A percentile compares a stretch with the other conserved stretches of the same genome.
phyloP scores from a whole-genome alignment of 352 stramenopile genomes.

The Phytophthora fragariaefolia region DNA sequence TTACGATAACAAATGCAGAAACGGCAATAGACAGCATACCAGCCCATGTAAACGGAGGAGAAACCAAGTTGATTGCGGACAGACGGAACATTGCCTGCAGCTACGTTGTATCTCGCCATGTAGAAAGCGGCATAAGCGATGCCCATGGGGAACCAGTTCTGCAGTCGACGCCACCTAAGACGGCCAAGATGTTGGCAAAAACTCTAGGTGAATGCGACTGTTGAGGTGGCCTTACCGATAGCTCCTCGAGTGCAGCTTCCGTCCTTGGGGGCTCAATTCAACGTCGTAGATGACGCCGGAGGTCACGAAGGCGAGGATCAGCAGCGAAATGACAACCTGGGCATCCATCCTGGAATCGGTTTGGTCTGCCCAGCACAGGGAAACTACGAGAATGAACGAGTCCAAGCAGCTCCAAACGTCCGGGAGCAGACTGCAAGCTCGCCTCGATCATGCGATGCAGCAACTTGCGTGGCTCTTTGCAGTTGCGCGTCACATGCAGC shows the following conservation, averaged over 20 bases:
- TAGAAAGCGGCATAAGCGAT: slow-evolving; percentile 80
- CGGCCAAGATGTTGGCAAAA: neutral
- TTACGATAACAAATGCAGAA: neutral
- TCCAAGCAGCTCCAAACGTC: slow-evolving; percentile 9
- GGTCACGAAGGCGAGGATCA: slow-evolving; percentile 65
- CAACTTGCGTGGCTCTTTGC: slow-evolving; percentile 15
- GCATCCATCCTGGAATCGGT: slow-evolving; percentile 41
- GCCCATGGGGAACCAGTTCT: slow-evolving; percentile 84
- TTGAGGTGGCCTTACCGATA: slow-evolving; percentile 45
- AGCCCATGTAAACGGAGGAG: slow-evolving; percentile 78
- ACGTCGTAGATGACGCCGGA: slow-evolving; percentile 68
- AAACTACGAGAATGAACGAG: slow-evolving; percentile 33
- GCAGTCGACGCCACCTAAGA: slow-evolving; percentile 61
- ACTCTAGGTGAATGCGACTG: neutral
- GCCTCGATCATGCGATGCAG: slow-evolving; percentile 26
- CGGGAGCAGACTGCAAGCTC: neutral
- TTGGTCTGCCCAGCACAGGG: slow-evolving; percentile 9
- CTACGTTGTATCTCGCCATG: slow-evolving; percentile 81
- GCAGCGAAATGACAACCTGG: slow-evolving; percentile 54
- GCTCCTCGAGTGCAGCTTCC: slow-evolving; percentile 56
- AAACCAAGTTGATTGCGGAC: slow-evolving; percentile 62
- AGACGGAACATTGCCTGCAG: slow-evolving; percentile 68
- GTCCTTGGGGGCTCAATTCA: slow-evolving; percentile 60
- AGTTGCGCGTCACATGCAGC: slow-evolving; percentile 10
- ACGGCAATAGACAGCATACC: slow-evolving; percentile 36